Evolutionary conservation across 306 rosid species (phyloP), one percentile per base, ranked within the genome.

Genomic region (Hylodesmum podocarpum): DNA sequence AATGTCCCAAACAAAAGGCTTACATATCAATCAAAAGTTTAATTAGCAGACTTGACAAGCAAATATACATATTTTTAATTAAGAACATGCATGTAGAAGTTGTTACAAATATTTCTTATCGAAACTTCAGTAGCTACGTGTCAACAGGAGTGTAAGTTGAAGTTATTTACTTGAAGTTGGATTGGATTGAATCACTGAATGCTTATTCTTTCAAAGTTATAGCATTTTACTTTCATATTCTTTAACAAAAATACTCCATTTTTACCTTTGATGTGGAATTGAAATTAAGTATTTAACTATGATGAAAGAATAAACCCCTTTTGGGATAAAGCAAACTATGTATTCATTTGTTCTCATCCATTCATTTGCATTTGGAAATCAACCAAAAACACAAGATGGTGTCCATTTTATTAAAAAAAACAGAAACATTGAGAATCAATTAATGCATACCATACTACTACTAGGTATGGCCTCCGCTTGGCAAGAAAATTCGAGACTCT

Each of bases 391-490:
- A 76, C 2, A 53, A 75, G 68, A 75, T 51, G 78, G 47, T 15
- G 12, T 76, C 53, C 21, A 11, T 54, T 24, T 21, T 9, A 46
- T n/a, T 33, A 14, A 7, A 15, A 62, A 21, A 59, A 47, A 12
- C 70, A 72, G 4, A n/a, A 59, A n/a, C n/a, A n/a, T n/a, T n/a
- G n/a, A n/a, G n/a, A n/a, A n/a, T n/a, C n/a, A n/a, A n/a, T n/a
- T n/a, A n/a, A n/a, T n/a, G n/a, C n/a, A n/a, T n/a, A n/a, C n/a
- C 47, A n/a, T 9, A 36, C 18, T 27, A 11, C 1, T 15, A 4
- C 12, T 36, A 94, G 97, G 97, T 91, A 85, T 94, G 98, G 97
- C 96, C 97, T 2, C 67, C 97, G 66, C 0, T 40, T n/a, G 93
- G 91, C 2, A 0, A 10, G 83, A 84, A 81, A 91, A 83, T 91